Evolutionary conservation across 108 stramenopile genomes (phyloP), one percentile per base, ranked within the genome.

Genomic region (Schizochytrium sp.): DNA sequence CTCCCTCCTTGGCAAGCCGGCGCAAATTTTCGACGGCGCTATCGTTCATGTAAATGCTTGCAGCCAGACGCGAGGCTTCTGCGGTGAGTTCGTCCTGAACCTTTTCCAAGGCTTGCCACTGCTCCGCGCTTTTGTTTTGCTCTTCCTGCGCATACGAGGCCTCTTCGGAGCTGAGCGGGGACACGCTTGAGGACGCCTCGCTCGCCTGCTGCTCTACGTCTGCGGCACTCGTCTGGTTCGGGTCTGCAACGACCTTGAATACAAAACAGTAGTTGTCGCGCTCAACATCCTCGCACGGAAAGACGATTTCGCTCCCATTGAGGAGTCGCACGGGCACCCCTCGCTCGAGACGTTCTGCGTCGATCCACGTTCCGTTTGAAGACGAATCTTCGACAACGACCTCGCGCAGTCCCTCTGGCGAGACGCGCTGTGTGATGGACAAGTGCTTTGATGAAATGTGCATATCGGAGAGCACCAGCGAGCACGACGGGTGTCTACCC

Each of bases 31-130:
- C 48, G 1, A 83, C 51, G 25, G 76, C 51, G 25, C 48, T 28
- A 23, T 83, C 76, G 51, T 83, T 83, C 76, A 53, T 53, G 51
- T 83, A 83, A 12, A 83, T 53, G 76, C 76, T 83, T 8, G 76
- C 76, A 34, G 76, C 76, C 10, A 83, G 51, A 8, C 76, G 45
- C 6, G 76, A 47, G 6, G 76, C 51, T 28, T 83, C 76, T 6
- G 51, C 45, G 3, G 51, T 83, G 51, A 83, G 76, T 45, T 53
- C 25, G 23, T 83, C 76, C 51, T 83, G 48, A 53, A 83, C 48
- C 23, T 83, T 83, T 23, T 83, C 76, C 6, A 83, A 5, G 19
- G 45, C 76, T 45, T 83, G 45, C 76, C 76, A 83, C 51, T 83
- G 76, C 76, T 83, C 76, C 10, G 76, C 45, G 51, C 76, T 83